These are phyloP conservation scores for Huntiella savannae DNA, from an alignment of 2,329 filamentous ascomycete genomes.

Conservation along the genomic window DNA sequence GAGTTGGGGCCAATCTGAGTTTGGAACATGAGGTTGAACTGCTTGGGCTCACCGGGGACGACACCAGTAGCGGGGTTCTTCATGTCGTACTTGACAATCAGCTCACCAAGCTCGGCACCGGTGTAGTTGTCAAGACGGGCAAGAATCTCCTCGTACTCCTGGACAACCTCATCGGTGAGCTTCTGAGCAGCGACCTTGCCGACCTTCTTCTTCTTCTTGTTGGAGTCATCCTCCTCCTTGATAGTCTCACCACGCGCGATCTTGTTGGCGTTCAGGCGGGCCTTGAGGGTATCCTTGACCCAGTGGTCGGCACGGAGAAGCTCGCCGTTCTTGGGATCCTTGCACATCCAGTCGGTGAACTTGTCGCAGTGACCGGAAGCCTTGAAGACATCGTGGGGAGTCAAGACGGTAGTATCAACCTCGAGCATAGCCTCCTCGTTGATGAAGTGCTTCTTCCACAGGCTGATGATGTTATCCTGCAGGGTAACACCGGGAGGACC, in stretches of 20 bases:
- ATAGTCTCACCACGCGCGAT: constrained; percentile 72
- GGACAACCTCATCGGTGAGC: constrained; percentile 66
- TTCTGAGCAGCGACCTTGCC: constrained; percentile 62
- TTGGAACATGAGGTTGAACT: constrained; percentile 98
- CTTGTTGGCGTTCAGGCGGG: constrained; percentile 74
- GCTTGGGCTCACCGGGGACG: constrained; percentile 59
- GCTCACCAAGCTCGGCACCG: constrained; percentile 63
- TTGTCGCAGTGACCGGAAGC: constrained; percentile 94
- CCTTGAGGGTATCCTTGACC: constrained; percentile 83
- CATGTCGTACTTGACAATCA: constrained; percentile 81
- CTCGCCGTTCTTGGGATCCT: constrained; percentile 92
- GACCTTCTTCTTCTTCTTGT: constrained; percentile 70
- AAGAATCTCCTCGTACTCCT: constrained; percentile 81
- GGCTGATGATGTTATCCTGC: constrained; percentile 70
- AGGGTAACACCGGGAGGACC: constrained; percentile 74
- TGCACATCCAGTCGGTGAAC: constrained; percentile 98
- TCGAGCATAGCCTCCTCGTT: constrained; percentile 90
- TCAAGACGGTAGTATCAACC: constrained; percentile 85
- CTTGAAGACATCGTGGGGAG: constrained; percentile 83
- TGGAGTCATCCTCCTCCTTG: constrained; percentile 53
- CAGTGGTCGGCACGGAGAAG: constrained; percentile 92
- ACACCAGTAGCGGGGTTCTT: constrained; percentile 67
- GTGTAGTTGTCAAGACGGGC: constrained; percentile 92
- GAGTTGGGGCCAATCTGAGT: constrained; percentile 85
- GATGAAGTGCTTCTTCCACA: constrained; percentile 87